Base-by-base conservation (phyloP, 768 basidiomycete species). In the Trichaptum fuscoviolaceum region DNA sequence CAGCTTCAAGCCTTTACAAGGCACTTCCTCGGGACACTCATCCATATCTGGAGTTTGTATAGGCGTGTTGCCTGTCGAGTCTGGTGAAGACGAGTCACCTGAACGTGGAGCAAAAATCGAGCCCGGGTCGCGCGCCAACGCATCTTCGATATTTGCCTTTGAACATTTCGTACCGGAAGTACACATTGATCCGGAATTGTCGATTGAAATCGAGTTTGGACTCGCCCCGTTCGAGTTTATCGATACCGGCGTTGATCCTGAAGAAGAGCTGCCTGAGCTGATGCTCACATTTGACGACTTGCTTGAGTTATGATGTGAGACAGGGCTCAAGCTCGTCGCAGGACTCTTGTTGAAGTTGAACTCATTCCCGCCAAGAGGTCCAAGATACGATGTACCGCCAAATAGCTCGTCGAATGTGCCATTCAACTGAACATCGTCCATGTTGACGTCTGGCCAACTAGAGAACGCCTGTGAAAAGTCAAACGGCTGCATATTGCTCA, bases 1-100 rank as follows among this genome's bases (percentile, higher is more conserved):
- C 73, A 93, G 87, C 6, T 78, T 83, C n/a, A 87, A 82, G 9
- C 86, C 87, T 65, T 84, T 79, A 74, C 91, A 92, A 35, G 82
- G 42, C 3, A 52, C 42, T 52, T 52, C 42, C 42, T 52, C 42
- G 2, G 42, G 42, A 52, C 42, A 52, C 10, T 12, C 42, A 20
- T 52, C 42, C 42, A 52, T 52, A 4, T 52, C 42, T 20, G 20
- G 42, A 20, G 2, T 52, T 12, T 52, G 42, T 12, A 20, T 20
- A 12, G 42, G 42, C 20, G 42, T 12, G 20, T 52, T 52, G 30
- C 30, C 30, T 30, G 30, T 30, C 2, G 30, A 30, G 30, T 30
- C 30, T 15, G 42, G 12, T 52, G 42, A 52, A 52, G 42, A 52
- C 20, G 42, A 52, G 20, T 12, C 42, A 20, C 20, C 42, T 52